These are phyloP conservation scores for Sporisorium exsertum DNA, from an alignment of 1,284 basidiomycete species.

Conservation along the genomic window DNA sequence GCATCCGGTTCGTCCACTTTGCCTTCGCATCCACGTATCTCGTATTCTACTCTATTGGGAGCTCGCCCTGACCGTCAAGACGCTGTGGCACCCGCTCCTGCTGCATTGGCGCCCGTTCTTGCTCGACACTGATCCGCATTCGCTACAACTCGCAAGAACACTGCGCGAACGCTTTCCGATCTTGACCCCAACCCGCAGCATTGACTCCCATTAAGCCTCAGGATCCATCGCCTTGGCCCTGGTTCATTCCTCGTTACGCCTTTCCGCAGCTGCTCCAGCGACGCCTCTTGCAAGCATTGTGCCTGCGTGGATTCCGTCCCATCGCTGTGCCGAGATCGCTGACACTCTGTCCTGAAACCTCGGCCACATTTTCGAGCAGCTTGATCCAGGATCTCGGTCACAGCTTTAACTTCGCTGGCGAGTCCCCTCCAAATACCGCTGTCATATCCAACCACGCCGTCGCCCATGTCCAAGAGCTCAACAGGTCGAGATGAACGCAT, in stretches of 20 bases:
- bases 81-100: neutral
- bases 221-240: neutral
- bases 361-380: neutral
- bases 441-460: neutral
- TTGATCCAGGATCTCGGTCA: neutral
- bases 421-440: neutral
- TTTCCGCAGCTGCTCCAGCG: neutral
- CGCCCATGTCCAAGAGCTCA: conserved; percentile 33
- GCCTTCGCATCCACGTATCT: neutral
- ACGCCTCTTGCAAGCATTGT: neutral
- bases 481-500: conserved; percentile 53
- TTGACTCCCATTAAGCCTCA: neutral
- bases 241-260: neutral
- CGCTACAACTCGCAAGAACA: neutral
- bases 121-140: neutral
- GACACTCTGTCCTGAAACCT: neutral
- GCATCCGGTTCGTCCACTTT: neutral
- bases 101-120: neutral
- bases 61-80: too few relatives aligned
- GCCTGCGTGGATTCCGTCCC: neutral
- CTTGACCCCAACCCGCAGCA: neutral
- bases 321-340: neutral
- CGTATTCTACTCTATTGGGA: too few relatives aligned
- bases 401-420: neutral
- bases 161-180: neutral